phyloP scores from a whole-genome alignment of 257 asterid genomes.

The Hygrophila difformis region DNA sequence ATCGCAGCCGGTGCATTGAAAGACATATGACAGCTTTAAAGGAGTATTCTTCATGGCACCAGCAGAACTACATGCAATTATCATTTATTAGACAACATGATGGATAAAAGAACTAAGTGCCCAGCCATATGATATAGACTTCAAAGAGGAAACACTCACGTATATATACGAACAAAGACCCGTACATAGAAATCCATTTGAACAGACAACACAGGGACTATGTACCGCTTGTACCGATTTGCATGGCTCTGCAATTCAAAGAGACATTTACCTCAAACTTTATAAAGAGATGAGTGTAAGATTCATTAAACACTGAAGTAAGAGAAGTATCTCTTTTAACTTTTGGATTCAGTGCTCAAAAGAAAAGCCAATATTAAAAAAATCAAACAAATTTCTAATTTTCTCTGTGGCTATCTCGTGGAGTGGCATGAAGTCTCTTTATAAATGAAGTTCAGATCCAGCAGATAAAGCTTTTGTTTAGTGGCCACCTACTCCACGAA shows the following conservation, averaged over 20 bases:
- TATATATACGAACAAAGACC: conserved; percentile 83
- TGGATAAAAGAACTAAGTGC: neutral
- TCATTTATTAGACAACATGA: neutral
- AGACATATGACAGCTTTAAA: conserved; percentile 82
- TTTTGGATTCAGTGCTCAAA: no score
- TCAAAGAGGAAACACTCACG: conserved; percentile 42
- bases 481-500: no score
- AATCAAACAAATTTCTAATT: no score
- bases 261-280: conserved; percentile 2
- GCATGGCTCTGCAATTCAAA: conserved; percentile 84
- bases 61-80: conserved; percentile 69
- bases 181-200: conserved; percentile 97
- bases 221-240: conserved; percentile 87
- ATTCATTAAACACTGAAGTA: no score
- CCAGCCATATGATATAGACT: conserved; percentile 1
- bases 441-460: no score
- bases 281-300: no score
- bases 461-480: no score
- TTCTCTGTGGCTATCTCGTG: no score
- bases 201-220: conserved; percentile 87
- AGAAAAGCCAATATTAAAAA: no score
- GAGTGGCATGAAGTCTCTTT: no score
- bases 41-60: conserved; percentile 95
- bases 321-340: no score
- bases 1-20: conserved; percentile 93